Conservation (phyloP, 805 yeast genomes). For the Hanseniaspora thailandica region DNA sequence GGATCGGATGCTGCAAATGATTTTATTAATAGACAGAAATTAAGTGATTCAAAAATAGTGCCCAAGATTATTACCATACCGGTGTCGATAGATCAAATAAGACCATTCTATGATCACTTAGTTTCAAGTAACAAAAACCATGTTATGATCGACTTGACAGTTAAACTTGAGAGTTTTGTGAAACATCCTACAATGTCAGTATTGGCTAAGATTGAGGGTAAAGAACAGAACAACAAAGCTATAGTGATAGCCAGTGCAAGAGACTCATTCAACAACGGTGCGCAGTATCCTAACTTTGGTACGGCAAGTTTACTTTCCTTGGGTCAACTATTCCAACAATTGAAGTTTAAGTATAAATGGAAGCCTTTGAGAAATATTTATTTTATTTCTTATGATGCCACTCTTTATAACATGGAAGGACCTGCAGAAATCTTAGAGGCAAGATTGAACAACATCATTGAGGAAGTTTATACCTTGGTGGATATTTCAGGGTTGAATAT, state of each 20-base stretch:
- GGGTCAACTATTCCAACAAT: slow-evolving; percentile 51
- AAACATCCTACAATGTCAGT: slow-evolving; percentile 69
- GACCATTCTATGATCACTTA: slow-evolving; percentile 27
- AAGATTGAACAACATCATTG: slow-evolving; percentile 39
- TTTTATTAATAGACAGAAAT: slow-evolving; percentile 21
- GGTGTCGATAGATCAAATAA: slow-evolving; percentile 61
- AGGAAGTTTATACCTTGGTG: slow-evolving; percentile 56
- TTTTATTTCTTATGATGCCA: slow-evolving; percentile 75
- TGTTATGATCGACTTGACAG: slow-evolving; percentile 25
- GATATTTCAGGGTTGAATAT: slow-evolving; percentile 43
- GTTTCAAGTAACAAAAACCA: slow-evolving; percentile 20
- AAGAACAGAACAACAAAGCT: slow-evolving; percentile 65
- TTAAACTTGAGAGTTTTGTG: slow-evolving; percentile 36
- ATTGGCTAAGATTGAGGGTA: slow-evolving; percentile 63
- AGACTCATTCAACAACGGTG: slow-evolving; percentile 69
- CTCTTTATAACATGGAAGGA: slow-evolving; percentile 73
- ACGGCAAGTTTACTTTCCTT: slow-evolving; percentile 61
- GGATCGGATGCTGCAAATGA: slow-evolving; percentile 35
- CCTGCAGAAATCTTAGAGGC: slow-evolving; percentile 64
- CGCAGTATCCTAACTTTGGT: slow-evolving; percentile 60
- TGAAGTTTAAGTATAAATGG: slow-evolving; percentile 63
- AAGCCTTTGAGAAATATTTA: slow-evolving; percentile 69
- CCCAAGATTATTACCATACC: slow-evolving; percentile 72
- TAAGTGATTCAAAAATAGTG: slow-evolving; percentile 40
- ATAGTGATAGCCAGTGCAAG: slow-evolving; percentile 73